Evolutionary conservation across 2,329 filamentous ascomycete genomes (phyloP).

Genomic region (Exophiala sideris): DNA sequence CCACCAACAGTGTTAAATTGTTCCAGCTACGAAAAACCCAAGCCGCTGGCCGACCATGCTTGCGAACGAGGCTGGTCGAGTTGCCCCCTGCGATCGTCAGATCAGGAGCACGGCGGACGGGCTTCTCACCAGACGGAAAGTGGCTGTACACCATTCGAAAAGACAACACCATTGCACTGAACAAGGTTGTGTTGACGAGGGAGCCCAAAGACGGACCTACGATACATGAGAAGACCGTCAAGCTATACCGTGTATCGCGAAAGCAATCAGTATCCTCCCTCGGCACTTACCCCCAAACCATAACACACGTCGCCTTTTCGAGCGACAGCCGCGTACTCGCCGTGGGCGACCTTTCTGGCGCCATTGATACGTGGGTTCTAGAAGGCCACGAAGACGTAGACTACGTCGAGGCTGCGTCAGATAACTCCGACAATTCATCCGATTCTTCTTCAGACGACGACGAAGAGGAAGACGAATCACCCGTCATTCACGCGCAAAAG

Average conservation of each 20-base stretch:
- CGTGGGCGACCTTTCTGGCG: slow-evolving; percentile 76
- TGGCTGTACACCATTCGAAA: slow-evolving; percentile 54
- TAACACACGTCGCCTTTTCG: slow-evolving; percentile 74
- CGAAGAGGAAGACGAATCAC: slow-evolving; percentile 50
- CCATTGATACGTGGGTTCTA: slow-evolving; percentile 81
- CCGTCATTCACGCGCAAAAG: slow-evolving; percentile 56
- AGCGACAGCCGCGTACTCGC: slow-evolving; percentile 75
- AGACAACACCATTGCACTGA: slow-evolving; percentile 57
- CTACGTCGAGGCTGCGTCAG: slow-evolving; percentile 41
- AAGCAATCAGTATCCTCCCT: slow-evolving; percentile 34
- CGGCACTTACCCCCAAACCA: slow-evolving; percentile 68
- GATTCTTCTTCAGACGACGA: slow-evolving; percentile 29
- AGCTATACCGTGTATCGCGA: slow-evolving; percentile 42
- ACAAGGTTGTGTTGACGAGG: slow-evolving; percentile 44
- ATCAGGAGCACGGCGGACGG: slow-evolving; percentile 65
- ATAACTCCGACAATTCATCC: slow-evolving; percentile 3
- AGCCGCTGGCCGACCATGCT: slow-evolving; percentile 3
- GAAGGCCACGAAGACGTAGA: slow-evolving; percentile 54
- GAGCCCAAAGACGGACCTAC: slow-evolving; percentile 43
- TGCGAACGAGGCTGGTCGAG: slow-evolving; percentile 64
- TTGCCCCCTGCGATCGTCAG: slow-evolving; percentile 56
- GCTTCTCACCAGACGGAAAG: slow-evolving; percentile 47
- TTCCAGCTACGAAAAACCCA: slow-evolving; percentile 57
- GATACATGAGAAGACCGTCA: slow-evolving; percentile 43
- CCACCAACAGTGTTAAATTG: slow-evolving; percentile 69